These are phyloP conservation scores for Fusarium austroafricanum DNA, from an alignment of 2,329 filamentous ascomycete genomes.

Conservation along the genomic window DNA sequence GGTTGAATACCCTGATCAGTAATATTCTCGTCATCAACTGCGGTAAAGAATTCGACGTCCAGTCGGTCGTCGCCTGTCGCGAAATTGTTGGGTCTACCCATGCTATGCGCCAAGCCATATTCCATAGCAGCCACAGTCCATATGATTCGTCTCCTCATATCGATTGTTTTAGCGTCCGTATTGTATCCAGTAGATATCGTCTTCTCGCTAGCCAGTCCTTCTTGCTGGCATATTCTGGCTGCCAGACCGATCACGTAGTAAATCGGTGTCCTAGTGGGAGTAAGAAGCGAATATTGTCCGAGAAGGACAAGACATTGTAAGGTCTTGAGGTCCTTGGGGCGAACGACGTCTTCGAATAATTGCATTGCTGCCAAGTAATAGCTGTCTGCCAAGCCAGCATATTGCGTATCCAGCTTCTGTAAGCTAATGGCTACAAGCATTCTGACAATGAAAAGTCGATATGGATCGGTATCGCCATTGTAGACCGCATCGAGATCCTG, in stretches of 20 bases:
- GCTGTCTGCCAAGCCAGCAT: slow-evolving; percentile 92
- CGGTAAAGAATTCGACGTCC: slow-evolving; percentile 86
- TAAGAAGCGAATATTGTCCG: slow-evolving; percentile 90
- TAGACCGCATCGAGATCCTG: slow-evolving; percentile 85
- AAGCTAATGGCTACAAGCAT: slow-evolving; percentile 96
- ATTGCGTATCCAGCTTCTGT: slow-evolving; percentile 89
- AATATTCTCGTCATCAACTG: slow-evolving; percentile 86
- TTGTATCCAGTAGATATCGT: slow-evolving; percentile 77
- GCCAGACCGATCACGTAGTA: slow-evolving; percentile 94
- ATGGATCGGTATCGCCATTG: slow-evolving; percentile 77
- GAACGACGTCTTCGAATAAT: slow-evolving; percentile 83
- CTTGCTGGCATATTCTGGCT: slow-evolving; percentile 86
- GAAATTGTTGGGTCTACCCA: slow-evolving; percentile 88
- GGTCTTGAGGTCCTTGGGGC: slow-evolving; percentile 89
- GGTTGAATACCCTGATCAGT: slow-evolving; percentile 78
- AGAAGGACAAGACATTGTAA: slow-evolving; percentile 90
- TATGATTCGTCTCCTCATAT: slow-evolving; percentile 88
- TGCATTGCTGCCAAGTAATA: slow-evolving; percentile 93
- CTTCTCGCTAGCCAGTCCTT: slow-evolving; percentile 88
- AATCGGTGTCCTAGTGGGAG: slow-evolving; percentile 89
- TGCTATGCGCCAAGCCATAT: slow-evolving; percentile 84
- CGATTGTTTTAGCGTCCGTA: slow-evolving; percentile 79
- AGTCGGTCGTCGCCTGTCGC: slow-evolving; percentile 85
- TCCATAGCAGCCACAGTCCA: slow-evolving; percentile 94
- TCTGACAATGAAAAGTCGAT: slow-evolving; percentile 87